Evolutionary conservation across 495 filamentous ascomycete genomes (phyloP).

Genomic region (Cercophora samala): DNA sequence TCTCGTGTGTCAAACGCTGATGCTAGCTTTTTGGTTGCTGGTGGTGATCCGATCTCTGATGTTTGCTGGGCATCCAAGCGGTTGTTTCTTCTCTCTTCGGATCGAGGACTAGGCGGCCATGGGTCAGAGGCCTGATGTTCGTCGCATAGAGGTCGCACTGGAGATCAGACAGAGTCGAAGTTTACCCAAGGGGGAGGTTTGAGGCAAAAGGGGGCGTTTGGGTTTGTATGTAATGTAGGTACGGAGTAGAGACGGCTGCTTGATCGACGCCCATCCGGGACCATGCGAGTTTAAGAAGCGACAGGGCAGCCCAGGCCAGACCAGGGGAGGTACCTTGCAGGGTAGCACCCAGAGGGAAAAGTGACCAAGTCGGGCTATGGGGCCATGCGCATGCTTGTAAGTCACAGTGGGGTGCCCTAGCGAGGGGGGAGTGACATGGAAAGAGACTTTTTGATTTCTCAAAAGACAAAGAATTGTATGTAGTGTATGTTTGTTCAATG

Average conservation of each 20-base stretch:
- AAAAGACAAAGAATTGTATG: slow-evolving; percentile 2
- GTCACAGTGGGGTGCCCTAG: slow-evolving; percentile 7
- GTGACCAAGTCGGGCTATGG: slow-evolving; percentile 24
- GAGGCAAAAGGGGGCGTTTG: slow-evolving; percentile 34
- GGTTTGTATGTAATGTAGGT: slow-evolving; percentile 29
- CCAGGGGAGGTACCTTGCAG: slow-evolving; percentile 11
- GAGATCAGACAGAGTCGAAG: slow-evolving; percentile 45
- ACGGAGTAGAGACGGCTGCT: slow-evolving; percentile 31
- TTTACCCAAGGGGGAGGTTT: slow-evolving; percentile 37
- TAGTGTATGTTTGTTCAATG: slow-evolving; percentile 5
- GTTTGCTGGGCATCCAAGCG: slow-evolving; percentile 47
- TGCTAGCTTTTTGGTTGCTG: slow-evolving; percentile 33
- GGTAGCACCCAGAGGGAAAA: slow-evolving; percentile 16
- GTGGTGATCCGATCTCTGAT: slow-evolving; percentile 47
- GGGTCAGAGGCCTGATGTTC: slow-evolving; percentile 18
- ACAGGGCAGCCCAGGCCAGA: slow-evolving; percentile 30
- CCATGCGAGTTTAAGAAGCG: slow-evolving; percentile 47
- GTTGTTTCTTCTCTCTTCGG: slow-evolving; percentile 23
- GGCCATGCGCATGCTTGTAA: slow-evolving; percentile 16
- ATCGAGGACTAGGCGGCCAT: slow-evolving; percentile 21
- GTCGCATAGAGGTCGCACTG: slow-evolving; percentile 38
- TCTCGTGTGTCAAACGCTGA: slow-evolving; percentile 42
- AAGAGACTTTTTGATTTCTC: background rate
- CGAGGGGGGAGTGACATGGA: background rate
- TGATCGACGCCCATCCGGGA: slow-evolving; percentile 38